A percentile compares a stretch with the other conserved stretches of the same genome.
Conservation (phyloP, 2,329 filamentous ascomycete species). For the Epichloe baconii region DNA sequence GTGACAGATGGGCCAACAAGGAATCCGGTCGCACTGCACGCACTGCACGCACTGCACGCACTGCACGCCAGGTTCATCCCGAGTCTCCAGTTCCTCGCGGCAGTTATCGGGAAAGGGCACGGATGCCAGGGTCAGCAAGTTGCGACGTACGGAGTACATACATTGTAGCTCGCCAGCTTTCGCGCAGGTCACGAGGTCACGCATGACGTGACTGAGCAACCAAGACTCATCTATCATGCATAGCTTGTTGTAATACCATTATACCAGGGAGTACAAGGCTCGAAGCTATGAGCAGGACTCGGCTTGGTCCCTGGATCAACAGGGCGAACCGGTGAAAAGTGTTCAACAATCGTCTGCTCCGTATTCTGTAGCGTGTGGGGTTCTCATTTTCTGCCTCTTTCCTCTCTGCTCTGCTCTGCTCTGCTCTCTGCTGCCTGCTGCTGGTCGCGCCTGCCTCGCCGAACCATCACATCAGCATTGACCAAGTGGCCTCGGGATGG, state of each 20-base stretch:
- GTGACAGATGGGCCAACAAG: neutral
- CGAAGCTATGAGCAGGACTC: neutral
- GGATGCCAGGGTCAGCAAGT: neutral
- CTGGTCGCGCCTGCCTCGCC: constrained; percentile 1
- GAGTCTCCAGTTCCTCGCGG: no score
- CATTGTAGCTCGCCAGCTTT: neutral
- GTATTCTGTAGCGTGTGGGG: neutral
- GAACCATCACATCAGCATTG: neutral
- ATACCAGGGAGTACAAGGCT: neutral
- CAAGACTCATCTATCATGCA: neutral
- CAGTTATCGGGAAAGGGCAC: no score
- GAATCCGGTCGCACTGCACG: neutral
- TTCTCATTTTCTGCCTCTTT: neutral
- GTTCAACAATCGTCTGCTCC: neutral
- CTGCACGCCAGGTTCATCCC: neutral
- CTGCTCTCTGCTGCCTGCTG: neutral
- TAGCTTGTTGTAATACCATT: neutral
- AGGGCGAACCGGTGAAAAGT: constrained; percentile 1
- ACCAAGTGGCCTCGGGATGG: neutral
- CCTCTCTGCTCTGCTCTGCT: no score
- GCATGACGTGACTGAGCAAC: no score
- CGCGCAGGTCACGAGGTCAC: neutral
- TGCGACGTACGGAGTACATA: no score
- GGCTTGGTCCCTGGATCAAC: neutral
- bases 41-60: no score